phyloP scores from a whole-genome alignment of 2,329 filamentous ascomycete genomes.

The Ophiocordyceps polyrhachis-furcata region DNA sequence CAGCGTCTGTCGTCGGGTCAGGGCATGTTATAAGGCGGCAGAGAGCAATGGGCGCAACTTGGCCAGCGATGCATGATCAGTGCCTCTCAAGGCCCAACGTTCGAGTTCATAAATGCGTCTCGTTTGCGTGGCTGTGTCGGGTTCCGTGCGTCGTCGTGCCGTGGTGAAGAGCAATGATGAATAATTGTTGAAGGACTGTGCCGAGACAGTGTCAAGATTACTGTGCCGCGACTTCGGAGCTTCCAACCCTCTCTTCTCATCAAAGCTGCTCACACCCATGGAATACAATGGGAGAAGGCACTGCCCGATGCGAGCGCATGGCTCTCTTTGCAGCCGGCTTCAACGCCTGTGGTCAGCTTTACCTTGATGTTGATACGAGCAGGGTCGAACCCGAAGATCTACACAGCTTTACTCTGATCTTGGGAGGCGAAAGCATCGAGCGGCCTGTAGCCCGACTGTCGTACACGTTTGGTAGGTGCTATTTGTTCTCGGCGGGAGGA shows the following conservation, averaged over 20 bases:
- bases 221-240: too few species aligned
- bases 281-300: background rate
- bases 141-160: too few species aligned
- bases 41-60: background rate
- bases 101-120: background rate
- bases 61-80: background rate
- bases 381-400: slow-evolving; percentile 25
- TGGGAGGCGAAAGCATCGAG: slow-evolving; percentile 17
- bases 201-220: too few species aligned
- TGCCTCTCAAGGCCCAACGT: background rate
- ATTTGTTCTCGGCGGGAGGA: background rate
- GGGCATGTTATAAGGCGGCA: background rate
- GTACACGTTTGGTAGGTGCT: slow-evolving; percentile 27
- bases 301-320: slow-evolving; percentile 13
- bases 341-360: slow-evolving; percentile 39
- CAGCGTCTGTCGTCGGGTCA: background rate
- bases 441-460: slow-evolving; percentile 17
- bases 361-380: slow-evolving; percentile 11
- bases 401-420: slow-evolving; percentile 21
- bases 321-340: slow-evolving; percentile 35
- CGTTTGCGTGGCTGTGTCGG: background rate
- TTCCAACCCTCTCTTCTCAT: background rate
- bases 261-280: background rate
- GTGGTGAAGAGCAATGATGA: too few species aligned
- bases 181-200: too few species aligned